Evolutionary conservation across 257 asterid species (phyloP), one percentile per base, ranked within the genome.

Genomic region (Henckelia pumila): DNA sequence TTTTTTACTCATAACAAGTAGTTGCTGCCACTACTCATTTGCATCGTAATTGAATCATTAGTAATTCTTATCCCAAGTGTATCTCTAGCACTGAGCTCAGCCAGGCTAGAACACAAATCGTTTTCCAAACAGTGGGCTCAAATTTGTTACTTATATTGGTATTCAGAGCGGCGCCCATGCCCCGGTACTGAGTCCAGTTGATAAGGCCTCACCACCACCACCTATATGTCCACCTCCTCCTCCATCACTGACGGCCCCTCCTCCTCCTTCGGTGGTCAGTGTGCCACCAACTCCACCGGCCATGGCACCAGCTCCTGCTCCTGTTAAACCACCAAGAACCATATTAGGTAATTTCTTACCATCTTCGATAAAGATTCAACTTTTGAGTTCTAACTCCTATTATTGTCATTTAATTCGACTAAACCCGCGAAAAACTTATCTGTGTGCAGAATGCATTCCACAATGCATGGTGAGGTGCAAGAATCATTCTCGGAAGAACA

Each of bases 401-500:
- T 26, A 3, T 26, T 26, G 29, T n/a, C n/a, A n/a, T 19, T 47
- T 14, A 22, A 69, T 52, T 64, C 32, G 35, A 17, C 28, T 22
- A 20, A 61, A 23, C 5, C 29, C 66, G 8, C 7, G 55, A 16
- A 1, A 3, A 11, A 4, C 22, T 55, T 37, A 6, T 20, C 19
- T 6, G 16, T 0, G 11, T 13, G 68, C 87, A 90, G 95, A 86
- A 32, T 91, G 97, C 76, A 9, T 3, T 6, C 86, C 95, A 14
- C 66, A 73, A 16, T 91, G 97, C 26, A 17, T 1, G 61, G 93
- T 74, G 44, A 76, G 95, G 80, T 91, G 96, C 82, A 79, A 73
- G 69, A 29, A 75, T 0, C 91, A 85, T 53, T 83, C 86, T 0
- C 62, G 95, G 71, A 58, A 74, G 85, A 86, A 86, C 0, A 14